Evolutionary conservation across 768 basidiomycete species (phyloP).

Genomic region (Kwoniella mangroviensis): DNA sequence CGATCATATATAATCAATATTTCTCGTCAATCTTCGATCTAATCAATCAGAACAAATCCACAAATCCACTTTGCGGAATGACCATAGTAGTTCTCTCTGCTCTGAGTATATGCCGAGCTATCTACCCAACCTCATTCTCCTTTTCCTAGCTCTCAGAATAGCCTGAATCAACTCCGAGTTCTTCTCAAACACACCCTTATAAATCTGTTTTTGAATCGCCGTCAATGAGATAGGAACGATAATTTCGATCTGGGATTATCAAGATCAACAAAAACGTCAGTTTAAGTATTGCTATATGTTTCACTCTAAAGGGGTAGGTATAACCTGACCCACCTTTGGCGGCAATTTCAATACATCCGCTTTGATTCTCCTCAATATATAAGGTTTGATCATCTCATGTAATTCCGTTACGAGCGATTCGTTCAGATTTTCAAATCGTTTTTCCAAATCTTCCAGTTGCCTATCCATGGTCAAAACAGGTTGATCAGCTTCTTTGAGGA

Average conservation of each 20-base stretch:
- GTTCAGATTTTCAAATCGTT: slow-evolving; percentile 71
- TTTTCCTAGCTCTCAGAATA: slow-evolving; percentile 30
- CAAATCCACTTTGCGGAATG: too few species aligned
- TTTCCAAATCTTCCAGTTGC: slow-evolving; percentile 78
- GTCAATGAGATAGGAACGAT: slow-evolving; percentile 84
- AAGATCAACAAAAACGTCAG: background rate
- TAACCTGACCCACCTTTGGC: slow-evolving; percentile 70
- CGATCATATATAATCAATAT: too few species aligned
- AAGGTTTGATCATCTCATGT: slow-evolving; percentile 75
- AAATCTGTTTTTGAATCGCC: slow-evolving; percentile 82
- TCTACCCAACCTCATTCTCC: slow-evolving; percentile 9
- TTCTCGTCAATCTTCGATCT: too few species aligned
- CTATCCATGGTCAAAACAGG: slow-evolving; percentile 65
- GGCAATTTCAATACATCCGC: slow-evolving; percentile 81
- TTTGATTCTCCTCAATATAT: slow-evolving; percentile 92
- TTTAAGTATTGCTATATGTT: too few species aligned
- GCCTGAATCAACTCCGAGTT: slow-evolving; percentile 48
- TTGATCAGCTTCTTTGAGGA: too few species aligned
- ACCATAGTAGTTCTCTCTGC: too few species aligned
- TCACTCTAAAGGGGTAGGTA: background rate
- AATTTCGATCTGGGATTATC: slow-evolving; percentile 54
- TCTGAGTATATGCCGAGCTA: too few species aligned
- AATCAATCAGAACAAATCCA: too few species aligned
- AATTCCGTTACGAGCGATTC: slow-evolving; percentile 80
- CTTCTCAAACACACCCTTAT: slow-evolving; percentile 79